Evolutionary conservation across 2,329 filamentous ascomycete genomes (phyloP), one percentile per base, ranked within the genome.

Genomic region (Botrytis tulipae): DNA sequence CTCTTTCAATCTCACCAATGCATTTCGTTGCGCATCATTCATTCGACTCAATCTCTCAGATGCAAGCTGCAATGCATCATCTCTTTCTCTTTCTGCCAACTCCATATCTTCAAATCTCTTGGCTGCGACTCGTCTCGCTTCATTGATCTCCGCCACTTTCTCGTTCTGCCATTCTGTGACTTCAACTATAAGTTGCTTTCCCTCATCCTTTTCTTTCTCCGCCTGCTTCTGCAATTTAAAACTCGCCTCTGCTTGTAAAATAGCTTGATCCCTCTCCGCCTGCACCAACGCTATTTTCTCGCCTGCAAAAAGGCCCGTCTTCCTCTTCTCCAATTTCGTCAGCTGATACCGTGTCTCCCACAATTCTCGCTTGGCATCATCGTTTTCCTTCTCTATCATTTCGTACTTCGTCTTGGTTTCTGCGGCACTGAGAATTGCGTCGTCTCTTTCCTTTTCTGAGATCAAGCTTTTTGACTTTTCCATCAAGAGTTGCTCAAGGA

Each of bases 401-500:
- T 29, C 29, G 5, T 57, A 14, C 12, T 32, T 42, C 25, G 25
- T 54, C 25, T 42, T n/a, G 18, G 54, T 20, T 8, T 25, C 48
- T 18, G 35, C 7, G 40, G 48, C 10, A 5, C 48, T 8, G 9
- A 68, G 35, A 57, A 57, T 37, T 8, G 66, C 66, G 2, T 68
- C 66, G 10, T 68, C 66, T 57, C 35, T 68, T 32, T 68, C 48
- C 25, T 42, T 42, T 37, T 57, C 20, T 20, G 57, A 4, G 4
- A 7, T 42, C 3, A 37, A 37, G n/a, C 35, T 68, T 57, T 48
- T 68, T 14, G 35, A 35, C 20, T 22, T 57, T 29, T 57, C 66
- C 66, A 68, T 68, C 48, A 57, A 37, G 25, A 68, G 66, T 68
- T 68, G 48, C 29, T 68, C 66, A 3, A 51, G 35, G 6, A 68